Percentiles rank a stretch among this genome's conserved stretches.
These are phyloP conservation scores for Paramecium bursaria DNA, from an alignment of 73 alveolate genomes.

Conservation along the genomic window DNA sequence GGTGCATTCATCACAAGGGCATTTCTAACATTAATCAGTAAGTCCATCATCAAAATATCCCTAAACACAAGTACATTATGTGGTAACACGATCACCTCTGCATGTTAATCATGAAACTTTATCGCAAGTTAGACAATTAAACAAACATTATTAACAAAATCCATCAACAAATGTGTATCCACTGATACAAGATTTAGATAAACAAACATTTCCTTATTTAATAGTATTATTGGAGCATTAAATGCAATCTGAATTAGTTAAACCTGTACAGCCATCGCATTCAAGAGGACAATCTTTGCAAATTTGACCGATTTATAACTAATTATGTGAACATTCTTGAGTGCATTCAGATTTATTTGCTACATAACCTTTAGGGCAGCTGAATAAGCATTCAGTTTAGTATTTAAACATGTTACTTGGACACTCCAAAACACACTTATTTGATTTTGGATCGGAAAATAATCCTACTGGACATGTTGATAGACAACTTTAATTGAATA, in stretches of 20 bases:
- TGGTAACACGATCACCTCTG: not conserved
- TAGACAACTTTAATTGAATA: not conserved
- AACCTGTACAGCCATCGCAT: conserved; percentile 14
- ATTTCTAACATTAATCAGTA: not conserved
- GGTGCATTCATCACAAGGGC: conserved; percentile 53
- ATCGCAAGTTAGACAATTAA: not conserved
- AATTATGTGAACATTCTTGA: not conserved
- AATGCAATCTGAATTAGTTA: not conserved
- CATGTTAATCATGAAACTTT: not conserved
- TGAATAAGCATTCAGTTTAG: not conserved
- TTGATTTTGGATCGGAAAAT: not conserved
- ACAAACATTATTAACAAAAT: not conserved
- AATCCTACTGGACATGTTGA: not conserved
- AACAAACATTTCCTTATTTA: not conserved
- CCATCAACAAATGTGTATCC: not conserved
- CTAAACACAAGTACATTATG: not conserved
- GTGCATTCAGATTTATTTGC: not conserved
- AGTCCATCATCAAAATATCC: conserved; percentile 17
- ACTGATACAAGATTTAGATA: not conserved
- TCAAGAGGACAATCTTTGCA: not conserved
- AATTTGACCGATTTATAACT: not conserved
- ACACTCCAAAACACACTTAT: not conserved
- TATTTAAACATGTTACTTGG: not conserved
- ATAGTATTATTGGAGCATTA: not conserved
- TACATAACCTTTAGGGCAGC: not conserved